These are phyloP conservation scores for Sarocladiaceae sp. DNA, from an alignment of 2,329 filamentous ascomycete species.

Conservation along the genomic window DNA sequence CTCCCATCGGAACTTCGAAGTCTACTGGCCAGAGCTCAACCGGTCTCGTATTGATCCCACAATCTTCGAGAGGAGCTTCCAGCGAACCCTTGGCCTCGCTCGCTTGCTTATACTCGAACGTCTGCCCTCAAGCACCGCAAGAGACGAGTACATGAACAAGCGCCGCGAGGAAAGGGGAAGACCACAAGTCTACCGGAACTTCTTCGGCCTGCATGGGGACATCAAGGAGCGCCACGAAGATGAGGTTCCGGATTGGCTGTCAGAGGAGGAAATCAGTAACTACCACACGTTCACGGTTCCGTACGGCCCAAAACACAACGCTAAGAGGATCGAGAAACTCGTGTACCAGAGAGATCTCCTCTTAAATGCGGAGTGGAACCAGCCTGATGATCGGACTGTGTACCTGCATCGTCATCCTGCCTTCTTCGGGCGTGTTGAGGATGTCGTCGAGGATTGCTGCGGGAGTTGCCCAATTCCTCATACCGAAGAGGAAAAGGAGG, in stretches of 20 bases:
- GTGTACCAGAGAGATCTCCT: constrained; percentile 76
- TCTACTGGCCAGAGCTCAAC: constrained; percentile 71
- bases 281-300: constrained; percentile 74
- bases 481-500: constrained; percentile 64
- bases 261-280: constrained; percentile 67
- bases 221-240: constrained; percentile 74
- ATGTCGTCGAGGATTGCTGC: constrained; percentile 77
- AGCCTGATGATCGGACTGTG: constrained; percentile 65
- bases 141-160: constrained; percentile 65
- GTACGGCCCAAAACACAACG: constrained; percentile 55
- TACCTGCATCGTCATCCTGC: constrained; percentile 78
- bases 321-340: constrained; percentile 72
- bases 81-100: constrained; percentile 68
- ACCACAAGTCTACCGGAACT: constrained; percentile 42
- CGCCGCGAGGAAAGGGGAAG: constrained; percentile 67
- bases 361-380: constrained; percentile 84
- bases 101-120: constrained; percentile 74
- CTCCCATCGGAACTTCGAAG: constrained; percentile 75
- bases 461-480: constrained; percentile 65
- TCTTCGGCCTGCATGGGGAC: constrained; percentile 52
- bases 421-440: constrained; percentile 71
- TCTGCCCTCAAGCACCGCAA: constrained; percentile 60
- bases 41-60: constrained; percentile 75
- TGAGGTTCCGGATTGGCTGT: constrained; percentile 78
- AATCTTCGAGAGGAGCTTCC: constrained; percentile 78